These are phyloP conservation scores for Aspergillus cristatus DNA, from an alignment of 495 filamentous ascomycete genomes.

Conservation along the genomic window DNA sequence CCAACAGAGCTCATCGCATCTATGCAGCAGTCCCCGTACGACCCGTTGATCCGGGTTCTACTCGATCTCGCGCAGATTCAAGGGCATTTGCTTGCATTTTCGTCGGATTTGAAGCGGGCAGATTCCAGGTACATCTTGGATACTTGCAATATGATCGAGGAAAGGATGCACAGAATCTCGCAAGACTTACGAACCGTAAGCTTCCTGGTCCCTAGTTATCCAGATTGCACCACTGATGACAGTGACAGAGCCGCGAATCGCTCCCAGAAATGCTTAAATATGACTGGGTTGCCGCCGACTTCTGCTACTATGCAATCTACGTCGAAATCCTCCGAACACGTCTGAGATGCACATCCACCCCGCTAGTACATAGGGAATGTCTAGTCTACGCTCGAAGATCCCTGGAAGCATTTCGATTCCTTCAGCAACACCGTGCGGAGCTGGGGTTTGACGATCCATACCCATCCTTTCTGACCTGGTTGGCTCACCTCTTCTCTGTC, in stretches of 20 bases:
- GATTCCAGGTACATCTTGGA: not conserved
- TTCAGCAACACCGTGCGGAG: constrained; percentile 12
- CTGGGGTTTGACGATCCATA: constrained; percentile 19
- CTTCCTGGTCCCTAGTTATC: not conserved
- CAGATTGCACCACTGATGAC: too few species aligned
- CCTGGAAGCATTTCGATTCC: constrained; percentile 16
- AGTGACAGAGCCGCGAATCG: constrained; percentile 7
- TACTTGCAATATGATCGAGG: constrained; percentile 8
- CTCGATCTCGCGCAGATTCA: constrained; percentile 20
- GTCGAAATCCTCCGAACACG: constrained; percentile 22
- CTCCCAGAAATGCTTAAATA: constrained; percentile 6
- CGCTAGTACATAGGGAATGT: constrained; percentile 17
- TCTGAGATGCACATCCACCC: constrained; percentile 13
- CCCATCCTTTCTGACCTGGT: constrained; percentile 24
- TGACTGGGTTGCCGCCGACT: constrained; percentile 19
- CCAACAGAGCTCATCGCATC: constrained; percentile 8
- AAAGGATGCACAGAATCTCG: constrained; percentile 13
- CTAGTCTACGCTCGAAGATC: constrained; percentile 15
- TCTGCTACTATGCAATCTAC: constrained; percentile 21
- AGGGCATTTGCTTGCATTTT: constrained; percentile 8
- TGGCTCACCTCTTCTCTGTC: not conserved
- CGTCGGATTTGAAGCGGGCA: not conserved
- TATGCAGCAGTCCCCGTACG: constrained; percentile 8
- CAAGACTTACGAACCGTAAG: constrained; percentile 14
- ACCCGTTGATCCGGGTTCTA: constrained; percentile 12